These are phyloP conservation scores for Amphichorda felina DNA, from an alignment of 2,329 filamentous ascomycete genomes.

Conservation along the genomic window DNA sequence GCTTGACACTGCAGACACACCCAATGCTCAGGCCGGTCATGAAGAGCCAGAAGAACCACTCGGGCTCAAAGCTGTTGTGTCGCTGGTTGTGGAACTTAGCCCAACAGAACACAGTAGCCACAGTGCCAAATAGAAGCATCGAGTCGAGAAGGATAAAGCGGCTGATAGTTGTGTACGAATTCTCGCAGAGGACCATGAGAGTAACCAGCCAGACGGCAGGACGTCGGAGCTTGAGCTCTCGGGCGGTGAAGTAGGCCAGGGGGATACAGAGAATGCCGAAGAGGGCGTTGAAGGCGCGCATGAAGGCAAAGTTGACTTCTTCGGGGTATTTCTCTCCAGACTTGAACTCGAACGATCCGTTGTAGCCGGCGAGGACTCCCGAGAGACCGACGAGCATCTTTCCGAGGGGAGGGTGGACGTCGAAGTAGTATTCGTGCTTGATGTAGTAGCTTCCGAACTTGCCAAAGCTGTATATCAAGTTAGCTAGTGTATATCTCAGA, in stretches of 20 bases:
- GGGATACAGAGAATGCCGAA: conserved; percentile 91
- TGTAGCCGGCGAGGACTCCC: conserved; percentile 93
- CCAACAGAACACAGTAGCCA: conserved; percentile 95
- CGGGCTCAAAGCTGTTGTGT: conserved; percentile 70
- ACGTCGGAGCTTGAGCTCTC: conserved; percentile 75
- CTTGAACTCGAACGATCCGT: conserved; percentile 99
- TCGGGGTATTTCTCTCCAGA: conserved; percentile 91
- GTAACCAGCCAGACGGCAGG: conserved; percentile 91
- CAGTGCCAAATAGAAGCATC: conserved; percentile 98
- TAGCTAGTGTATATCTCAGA: conserved; percentile 2
- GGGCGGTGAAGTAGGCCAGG: conserved; percentile 88
- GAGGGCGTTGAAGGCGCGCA: conserved; percentile 93
- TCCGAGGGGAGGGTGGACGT: conserved; percentile 82
- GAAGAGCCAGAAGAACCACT: conserved; percentile 94
- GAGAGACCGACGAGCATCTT: conserved; percentile 98
- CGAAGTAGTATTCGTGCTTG: conserved; percentile 97
- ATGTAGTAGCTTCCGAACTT: conserved; percentile 99
- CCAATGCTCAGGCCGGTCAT: conserved; percentile 92
- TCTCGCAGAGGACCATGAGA: conserved; percentile 95
- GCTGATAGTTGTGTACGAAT: conserved; percentile 98
- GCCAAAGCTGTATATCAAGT: conserved; percentile 50
- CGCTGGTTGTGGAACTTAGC: conserved; percentile 88
- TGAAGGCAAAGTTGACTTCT: conserved; percentile 94
- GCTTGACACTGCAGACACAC: conserved; percentile 97
- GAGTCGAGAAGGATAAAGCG: conserved; percentile 97